Evolutionary conservation across 2,329 filamentous ascomycete genomes (phyloP).

Genomic region (Curvularia spicifera): DNA sequence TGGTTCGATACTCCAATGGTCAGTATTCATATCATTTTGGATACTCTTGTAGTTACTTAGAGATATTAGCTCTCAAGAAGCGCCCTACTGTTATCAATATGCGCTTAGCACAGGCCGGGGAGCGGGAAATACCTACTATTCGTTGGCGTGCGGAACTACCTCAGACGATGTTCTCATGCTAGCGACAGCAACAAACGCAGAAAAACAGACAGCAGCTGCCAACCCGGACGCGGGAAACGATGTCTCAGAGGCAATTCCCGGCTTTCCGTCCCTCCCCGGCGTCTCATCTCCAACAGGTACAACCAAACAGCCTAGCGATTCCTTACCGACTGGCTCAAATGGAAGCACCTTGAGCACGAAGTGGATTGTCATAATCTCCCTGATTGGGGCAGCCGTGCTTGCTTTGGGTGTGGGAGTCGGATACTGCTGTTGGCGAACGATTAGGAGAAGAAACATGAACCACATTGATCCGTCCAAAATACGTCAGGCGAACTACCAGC

Average conservation of each 20-base stretch:
- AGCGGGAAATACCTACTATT: slow-evolving; percentile 4
- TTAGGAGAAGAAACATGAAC: neutral
- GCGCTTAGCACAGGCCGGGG: slow-evolving; percentile 7
- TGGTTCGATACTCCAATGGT: slow-evolving; percentile 14
- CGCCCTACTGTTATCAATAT: slow-evolving; percentile 11
- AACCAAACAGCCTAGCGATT: neutral
- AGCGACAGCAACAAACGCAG: slow-evolving; percentile 2
- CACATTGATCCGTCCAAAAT: neutral
- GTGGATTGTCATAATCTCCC: slow-evolving; percentile 2
- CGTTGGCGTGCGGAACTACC: slow-evolving; percentile 9
- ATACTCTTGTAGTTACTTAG: neutral
- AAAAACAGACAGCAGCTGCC: neutral
- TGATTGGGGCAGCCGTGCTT: slow-evolving; percentile 6
- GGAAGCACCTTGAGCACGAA: slow-evolving; percentile 2
- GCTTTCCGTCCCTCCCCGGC: neutral
- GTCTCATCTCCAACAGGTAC: neutral
- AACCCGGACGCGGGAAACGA: neutral
- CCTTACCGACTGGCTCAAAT: neutral
- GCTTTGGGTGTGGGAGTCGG: neutral
- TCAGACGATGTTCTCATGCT: slow-evolving; percentile 13
- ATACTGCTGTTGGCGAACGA: slow-evolving; percentile 1
- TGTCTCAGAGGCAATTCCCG: neutral
- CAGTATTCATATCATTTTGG: neutral
- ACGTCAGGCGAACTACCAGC: neutral
- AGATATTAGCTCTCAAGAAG: slow-evolving; percentile 5